Evolutionary conservation across 805 yeast species (phyloP), one percentile per base, ranked within the genome.

Genomic region (Kuraishia piskuri): DNA sequence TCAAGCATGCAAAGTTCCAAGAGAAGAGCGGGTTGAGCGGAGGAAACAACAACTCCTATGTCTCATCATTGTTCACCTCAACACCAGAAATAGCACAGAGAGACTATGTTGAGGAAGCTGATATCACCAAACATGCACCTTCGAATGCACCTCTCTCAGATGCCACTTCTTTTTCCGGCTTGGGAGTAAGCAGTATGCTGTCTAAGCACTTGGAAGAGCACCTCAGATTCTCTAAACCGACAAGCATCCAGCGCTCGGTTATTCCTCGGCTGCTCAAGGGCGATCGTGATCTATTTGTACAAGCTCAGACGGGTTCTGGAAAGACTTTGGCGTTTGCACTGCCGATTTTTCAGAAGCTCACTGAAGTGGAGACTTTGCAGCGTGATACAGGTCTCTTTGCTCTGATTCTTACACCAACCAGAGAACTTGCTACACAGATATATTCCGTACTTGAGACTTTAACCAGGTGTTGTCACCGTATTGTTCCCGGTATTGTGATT

Each of bases 301-400:
- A 90, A 64, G 97, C 99, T 0, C 97, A 95, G 69, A 94, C 99
- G 0, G 99, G 99, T 52, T 91, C 98, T 0, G 99, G 99, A 68
- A 94, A 94, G 68, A 94, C 99, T 0, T 69, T 94, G 53, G 84
- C 98, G 0, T 95, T 88, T 65, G 72, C 86, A 2, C 70, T 95
- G 44, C 99, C 99, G 1, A 84, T 95, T 21, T 68, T 92, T 57
- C 83, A 88, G 58, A 78, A 82, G 55, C 73, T 94, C 47, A 80
- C 90, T 80, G 68, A 74, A 25, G 80, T 81, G 61, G 64, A 71
- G 40, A 70, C 69, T 8, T 65, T 80, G 52, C 66, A 67, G 46
- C 78, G 98, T 59, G 76, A 79, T 17, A 78, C 88, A 14, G 99
- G 99, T 4, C 72, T 94, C 12, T 91, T 90, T 71, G 98, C 97